Evolutionary conservation across 768 basidiomycete species (phyloP).

Genomic region (Boletus patriciae): DNA sequence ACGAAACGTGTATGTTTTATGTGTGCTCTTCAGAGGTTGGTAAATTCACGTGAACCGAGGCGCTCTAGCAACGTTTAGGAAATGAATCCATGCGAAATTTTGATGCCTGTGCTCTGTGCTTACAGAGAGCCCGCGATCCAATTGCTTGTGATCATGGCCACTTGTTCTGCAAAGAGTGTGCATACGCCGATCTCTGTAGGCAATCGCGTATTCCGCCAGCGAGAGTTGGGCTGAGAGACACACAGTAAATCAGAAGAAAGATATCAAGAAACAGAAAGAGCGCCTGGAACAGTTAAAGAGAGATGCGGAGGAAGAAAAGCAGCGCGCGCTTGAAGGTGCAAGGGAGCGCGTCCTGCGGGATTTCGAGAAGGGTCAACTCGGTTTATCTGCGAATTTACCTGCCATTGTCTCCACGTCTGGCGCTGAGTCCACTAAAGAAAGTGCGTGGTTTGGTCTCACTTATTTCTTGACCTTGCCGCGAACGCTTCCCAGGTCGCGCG

Average conservation of each 20-base stretch:
- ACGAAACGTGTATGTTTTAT: conserved; percentile 61
- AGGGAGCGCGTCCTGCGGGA: conserved; percentile 86
- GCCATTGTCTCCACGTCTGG: conserved; percentile 40
- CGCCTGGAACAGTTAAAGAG: conserved; percentile 70
- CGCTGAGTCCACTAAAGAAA: conserved; percentile 35
- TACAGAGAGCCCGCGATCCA: conserved; percentile 81
- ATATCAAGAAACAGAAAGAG: conserved; percentile 88
- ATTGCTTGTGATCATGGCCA: conserved; percentile 84
- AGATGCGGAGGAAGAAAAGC: conserved; percentile 79
- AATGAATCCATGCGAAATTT: conserved; percentile 92
- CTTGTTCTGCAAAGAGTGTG: conserved; percentile 95
- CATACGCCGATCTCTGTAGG: conserved; percentile 80
- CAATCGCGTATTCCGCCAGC: conserved; percentile 1
- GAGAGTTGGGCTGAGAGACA: conserved; percentile 9
- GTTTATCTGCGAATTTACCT: conserved; percentile 50
- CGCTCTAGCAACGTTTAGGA: conserved; percentile 45
- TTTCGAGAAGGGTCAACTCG: conserved; percentile 85
- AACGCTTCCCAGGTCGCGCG: conserved; percentile 46
- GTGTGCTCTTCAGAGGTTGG: not conserved
- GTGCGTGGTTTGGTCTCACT: conserved; percentile 24
- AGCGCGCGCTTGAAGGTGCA: conserved; percentile 67
- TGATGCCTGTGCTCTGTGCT: conserved; percentile 87
- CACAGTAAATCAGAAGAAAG: conserved; percentile 83
- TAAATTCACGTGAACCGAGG: conserved; percentile 7
- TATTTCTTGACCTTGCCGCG: not conserved